Percentiles rank a stretch among this genome's conserved stretches.
Evolutionary conservation across 1,284 basidiomycete genomes (phyloP).

Genomic region (Marasmius oreades): DNA sequence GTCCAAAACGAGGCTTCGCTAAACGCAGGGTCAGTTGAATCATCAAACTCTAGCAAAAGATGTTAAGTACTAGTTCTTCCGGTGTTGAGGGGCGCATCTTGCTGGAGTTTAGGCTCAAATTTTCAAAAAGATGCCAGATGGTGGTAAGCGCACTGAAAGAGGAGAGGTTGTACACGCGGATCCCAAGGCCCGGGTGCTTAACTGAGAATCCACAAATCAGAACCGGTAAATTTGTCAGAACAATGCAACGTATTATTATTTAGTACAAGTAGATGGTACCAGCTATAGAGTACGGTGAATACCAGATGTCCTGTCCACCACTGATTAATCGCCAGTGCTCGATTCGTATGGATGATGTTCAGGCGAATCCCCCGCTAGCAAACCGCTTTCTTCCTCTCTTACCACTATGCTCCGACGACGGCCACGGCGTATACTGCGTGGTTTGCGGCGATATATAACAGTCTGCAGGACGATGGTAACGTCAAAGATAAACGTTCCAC

Average conservation of each 20-base stretch:
- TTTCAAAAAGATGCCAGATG: too few species aligned
- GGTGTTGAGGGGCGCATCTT: neutral
- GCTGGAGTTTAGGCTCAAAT: too few species aligned
- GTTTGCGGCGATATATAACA: constrained; percentile 43
- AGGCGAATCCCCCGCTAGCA: constrained; percentile 12
- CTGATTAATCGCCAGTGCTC: constrained; percentile 7
- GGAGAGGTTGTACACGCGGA: too few species aligned
- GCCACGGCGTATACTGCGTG: constrained; percentile 24
- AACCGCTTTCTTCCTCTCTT: constrained; percentile 12
- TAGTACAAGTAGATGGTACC: too few species aligned
- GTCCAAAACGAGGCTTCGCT: constrained; percentile 77
- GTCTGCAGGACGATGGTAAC: constrained; percentile 70
- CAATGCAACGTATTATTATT: too few species aligned
- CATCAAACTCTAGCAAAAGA: neutral
- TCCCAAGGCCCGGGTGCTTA: too few species aligned
- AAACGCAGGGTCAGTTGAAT: neutral
- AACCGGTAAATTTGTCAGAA: neutral
- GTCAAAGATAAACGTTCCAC: constrained; percentile 87
- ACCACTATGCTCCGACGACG: constrained; percentile 22
- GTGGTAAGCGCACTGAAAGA: too few species aligned
- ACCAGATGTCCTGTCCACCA: constrained; percentile 13
- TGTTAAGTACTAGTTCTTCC: constrained; percentile 2
- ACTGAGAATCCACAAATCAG: neutral
- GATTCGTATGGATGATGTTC: constrained; percentile 1
- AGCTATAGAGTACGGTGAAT: neutral